phyloP scores from a whole-genome alignment of 1,139 yeast genomes.

The Ashbya aceris region DNA sequence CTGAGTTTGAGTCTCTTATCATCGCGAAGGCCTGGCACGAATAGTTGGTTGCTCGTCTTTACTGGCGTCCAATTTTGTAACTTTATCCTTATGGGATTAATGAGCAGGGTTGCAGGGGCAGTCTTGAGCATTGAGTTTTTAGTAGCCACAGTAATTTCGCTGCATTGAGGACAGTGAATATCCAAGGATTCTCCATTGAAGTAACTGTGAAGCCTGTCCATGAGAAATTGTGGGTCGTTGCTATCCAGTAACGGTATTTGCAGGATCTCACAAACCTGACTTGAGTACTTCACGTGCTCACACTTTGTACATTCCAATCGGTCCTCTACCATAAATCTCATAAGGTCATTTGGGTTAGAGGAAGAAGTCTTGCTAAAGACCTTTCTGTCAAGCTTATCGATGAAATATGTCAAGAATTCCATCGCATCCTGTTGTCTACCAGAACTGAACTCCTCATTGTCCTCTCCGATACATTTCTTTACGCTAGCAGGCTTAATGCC shows the following conservation, averaged over 20 bases:
- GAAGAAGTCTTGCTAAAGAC: constrained; percentile 26
- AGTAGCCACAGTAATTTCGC: constrained; percentile 29
- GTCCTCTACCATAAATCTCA: constrained; percentile 58
- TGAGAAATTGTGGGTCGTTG: constrained; percentile 38
- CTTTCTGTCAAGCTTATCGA: constrained; percentile 49
- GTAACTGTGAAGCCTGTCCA: constrained; percentile 41
- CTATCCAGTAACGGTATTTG: constrained; percentile 49
- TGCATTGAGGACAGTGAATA: constrained; percentile 59
- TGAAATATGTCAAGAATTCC: constrained; percentile 67
- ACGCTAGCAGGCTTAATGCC: constrained; percentile 75
- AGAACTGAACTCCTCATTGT: constrained; percentile 74
- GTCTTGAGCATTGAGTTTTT: constrained; percentile 50
- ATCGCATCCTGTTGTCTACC: constrained; percentile 92
- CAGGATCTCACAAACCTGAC: constrained; percentile 57
- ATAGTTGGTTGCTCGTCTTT: constrained; percentile 67
- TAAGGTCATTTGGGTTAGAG: constrained; percentile 40
- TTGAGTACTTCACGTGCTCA: constrained; percentile 46
- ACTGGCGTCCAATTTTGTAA: constrained; percentile 86
- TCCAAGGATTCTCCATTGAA: constrained; percentile 52
- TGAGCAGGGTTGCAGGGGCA: constrained; percentile 60
- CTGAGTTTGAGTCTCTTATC: constrained; percentile 31
- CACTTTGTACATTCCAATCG: constrained; percentile 59
- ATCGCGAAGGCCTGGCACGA: constrained; percentile 39
- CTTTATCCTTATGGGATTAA: constrained; percentile 72
- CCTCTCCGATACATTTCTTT: constrained; percentile 65